phyloP scores from a whole-genome alignment of 805 yeast genomes.

The Yarrowia divulgata region DNA sequence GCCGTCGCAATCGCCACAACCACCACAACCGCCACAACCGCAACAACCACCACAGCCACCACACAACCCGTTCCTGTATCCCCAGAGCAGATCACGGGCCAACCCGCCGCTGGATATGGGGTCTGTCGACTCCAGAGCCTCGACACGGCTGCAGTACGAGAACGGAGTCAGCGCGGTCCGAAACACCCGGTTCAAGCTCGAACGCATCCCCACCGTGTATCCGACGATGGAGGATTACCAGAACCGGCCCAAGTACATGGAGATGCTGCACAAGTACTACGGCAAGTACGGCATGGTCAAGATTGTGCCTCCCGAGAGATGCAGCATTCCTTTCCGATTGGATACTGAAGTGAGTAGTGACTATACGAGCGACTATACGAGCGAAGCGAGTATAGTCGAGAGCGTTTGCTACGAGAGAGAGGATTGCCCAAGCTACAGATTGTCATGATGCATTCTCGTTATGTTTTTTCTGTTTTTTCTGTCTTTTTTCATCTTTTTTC shows the following conservation, averaged over 20 bases:
- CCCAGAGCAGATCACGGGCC: conserved; percentile 56
- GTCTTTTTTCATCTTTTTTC: background rate
- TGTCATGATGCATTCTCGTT: too few species aligned
- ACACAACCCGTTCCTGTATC: conserved; percentile 55
- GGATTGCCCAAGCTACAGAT: too few species aligned
- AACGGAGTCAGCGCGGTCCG: background rate
- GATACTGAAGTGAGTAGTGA: conserved; percentile 53
- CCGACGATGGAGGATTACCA: conserved; percentile 60
- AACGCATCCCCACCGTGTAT: conserved; percentile 56
- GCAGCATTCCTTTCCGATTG: conserved; percentile 52
- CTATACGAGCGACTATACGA: background rate
- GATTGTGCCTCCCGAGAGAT: conserved; percentile 60
- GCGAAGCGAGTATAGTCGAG: too few species aligned
- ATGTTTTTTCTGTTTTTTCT: background rate
- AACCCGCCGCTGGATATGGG: conserved; percentile 55
- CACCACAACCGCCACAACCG: background rate
- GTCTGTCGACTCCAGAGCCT: conserved; percentile 42
- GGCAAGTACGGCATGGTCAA: conserved; percentile 71
- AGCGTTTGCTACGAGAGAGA: too few species aligned
- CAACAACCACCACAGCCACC: conserved; percentile 1
- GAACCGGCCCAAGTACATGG: conserved; percentile 67
- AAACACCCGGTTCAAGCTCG: conserved; percentile 40
- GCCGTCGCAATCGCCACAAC: background rate
- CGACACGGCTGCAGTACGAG: conserved; percentile 1
- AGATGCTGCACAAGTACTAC: conserved; percentile 59